Evolutionary conservation across 805 yeast species (phyloP).

Genomic region (Cyberlindnera euphorbiae): DNA sequence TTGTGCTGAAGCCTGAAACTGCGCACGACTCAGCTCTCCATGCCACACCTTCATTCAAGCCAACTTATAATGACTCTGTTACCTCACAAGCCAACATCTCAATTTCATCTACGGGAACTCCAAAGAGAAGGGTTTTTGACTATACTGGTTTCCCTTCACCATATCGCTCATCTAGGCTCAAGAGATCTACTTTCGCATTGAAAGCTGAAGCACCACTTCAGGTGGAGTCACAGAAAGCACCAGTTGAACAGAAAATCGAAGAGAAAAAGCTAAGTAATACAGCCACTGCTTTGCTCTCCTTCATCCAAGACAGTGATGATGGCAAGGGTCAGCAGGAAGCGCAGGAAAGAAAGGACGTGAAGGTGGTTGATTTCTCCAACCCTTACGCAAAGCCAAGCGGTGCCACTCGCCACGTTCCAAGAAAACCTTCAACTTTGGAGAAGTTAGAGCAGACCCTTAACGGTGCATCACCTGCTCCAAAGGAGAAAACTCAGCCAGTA

Average conservation of each 20-base stretch:
- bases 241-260: too few relatives aligned
- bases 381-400: conserved; percentile 31
- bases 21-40: conserved; percentile 2
- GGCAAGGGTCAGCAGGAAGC: conserved; percentile 7
- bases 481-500: background rate
- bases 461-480: conserved; percentile 1
- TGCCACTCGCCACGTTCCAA: background rate
- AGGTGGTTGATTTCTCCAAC: conserved; percentile 29
- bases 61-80: conserved; percentile 26
- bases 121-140: conserved; percentile 31
- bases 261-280: conserved; percentile 38
- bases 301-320: conserved; percentile 31
- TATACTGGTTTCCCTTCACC: conserved; percentile 36
- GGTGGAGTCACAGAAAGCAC: conserved; percentile 5
- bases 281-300: conserved; percentile 44
- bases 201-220: conserved; percentile 4
- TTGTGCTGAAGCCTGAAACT: conserved; percentile 9
- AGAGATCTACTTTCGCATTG: conserved; percentile 14
- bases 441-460: conserved; percentile 21
- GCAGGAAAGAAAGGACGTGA: conserved; percentile 2
- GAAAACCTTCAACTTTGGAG: conserved; percentile 8
- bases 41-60: conserved; percentile 31
- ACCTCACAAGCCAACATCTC: conserved; percentile 4
- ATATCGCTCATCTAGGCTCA: conserved; percentile 30
- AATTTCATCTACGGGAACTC: conserved; percentile 19